Percentiles rank a stretch among this genome's conserved stretches.
Conservation (phyloP, 345 rosid genomes). For the Hypericum androsaemum region DNA sequence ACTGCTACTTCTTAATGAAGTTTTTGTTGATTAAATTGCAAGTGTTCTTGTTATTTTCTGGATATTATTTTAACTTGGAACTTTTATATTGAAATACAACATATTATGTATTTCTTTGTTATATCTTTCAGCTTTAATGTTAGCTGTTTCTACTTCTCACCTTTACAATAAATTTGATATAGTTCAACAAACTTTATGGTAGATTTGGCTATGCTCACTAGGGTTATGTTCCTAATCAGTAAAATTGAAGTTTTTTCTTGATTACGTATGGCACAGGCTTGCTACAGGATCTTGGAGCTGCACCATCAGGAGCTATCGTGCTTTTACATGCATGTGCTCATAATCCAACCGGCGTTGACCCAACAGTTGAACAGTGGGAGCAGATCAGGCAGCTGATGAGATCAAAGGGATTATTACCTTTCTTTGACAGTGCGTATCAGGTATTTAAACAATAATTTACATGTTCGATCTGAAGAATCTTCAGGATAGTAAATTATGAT, state of each 20-base stretch:
- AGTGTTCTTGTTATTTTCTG: too few species aligned
- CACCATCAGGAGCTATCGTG: constrained; percentile 36
- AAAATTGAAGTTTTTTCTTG: background rate
- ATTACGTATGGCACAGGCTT: constrained; percentile 20
- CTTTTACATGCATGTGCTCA: constrained; percentile 45
- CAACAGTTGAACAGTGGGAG: constrained; percentile 41
- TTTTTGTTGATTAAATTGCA: too few species aligned
- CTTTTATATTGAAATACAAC: too few species aligned
- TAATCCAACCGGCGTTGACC: constrained; percentile 50
- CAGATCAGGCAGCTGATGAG: constrained; percentile 39
- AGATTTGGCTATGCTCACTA: background rate
- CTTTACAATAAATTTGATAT: too few species aligned
- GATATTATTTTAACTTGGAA: too few species aligned
- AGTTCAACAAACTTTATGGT: background rate
- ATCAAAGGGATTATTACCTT: constrained; percentile 31
- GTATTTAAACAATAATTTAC: constrained; percentile 13
- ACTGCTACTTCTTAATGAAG: too few species aligned
- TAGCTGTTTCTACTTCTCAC: too few species aligned
- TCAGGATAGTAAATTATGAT: too few species aligned
- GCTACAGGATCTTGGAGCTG: constrained; percentile 39
- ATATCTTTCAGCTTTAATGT: too few species aligned
- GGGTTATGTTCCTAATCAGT: background rate
- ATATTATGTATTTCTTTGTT: too few species aligned
- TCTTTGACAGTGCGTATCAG: constrained; percentile 51
- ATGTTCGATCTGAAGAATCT: too few species aligned